Conservation (phyloP, 2,329 filamentous ascomycete species). For the Colletotrichum ledebouriae region DNA sequence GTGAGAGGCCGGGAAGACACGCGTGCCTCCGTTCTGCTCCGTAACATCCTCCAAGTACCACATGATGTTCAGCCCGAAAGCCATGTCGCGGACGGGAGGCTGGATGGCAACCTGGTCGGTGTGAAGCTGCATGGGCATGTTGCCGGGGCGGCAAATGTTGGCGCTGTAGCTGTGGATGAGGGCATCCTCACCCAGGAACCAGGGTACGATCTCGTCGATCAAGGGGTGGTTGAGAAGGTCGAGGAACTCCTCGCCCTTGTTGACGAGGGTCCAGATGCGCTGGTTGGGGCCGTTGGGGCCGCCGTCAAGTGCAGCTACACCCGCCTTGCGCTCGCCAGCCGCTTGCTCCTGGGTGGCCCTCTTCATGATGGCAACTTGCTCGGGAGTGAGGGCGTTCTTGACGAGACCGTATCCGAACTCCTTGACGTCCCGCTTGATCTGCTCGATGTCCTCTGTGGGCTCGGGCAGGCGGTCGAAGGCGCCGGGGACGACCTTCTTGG, state of each 20-base stretch:
- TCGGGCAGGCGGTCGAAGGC: conserved; percentile 12
- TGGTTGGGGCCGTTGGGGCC: conserved; percentile 18
- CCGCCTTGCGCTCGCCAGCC: conserved; percentile 24
- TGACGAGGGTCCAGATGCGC: conserved; percentile 28
- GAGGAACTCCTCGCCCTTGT: conserved; percentile 28
- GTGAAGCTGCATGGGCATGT: conserved; percentile 25
- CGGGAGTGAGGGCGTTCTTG: conserved; percentile 21
- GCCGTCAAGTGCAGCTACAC: neutral
- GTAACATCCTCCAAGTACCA: conserved; percentile 27
- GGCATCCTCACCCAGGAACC: conserved; percentile 26
- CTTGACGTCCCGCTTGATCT: conserved; percentile 26
- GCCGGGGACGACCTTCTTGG: conserved; percentile 22
- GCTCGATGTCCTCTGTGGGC: conserved; percentile 27
- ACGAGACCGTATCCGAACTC: conserved; percentile 34
- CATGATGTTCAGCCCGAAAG: conserved; percentile 24
- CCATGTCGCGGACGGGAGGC: conserved; percentile 24
- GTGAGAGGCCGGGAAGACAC: conserved; percentile 16
- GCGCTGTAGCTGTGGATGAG: conserved; percentile 32
- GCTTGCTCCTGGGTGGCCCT: conserved; percentile 23
- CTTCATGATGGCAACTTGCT: conserved; percentile 23
- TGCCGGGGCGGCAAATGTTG: conserved; percentile 28
- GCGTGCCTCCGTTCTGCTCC: conserved; percentile 16
- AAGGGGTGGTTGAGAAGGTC: conserved; percentile 32
- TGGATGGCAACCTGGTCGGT: conserved; percentile 33
- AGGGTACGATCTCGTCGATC: conserved; percentile 31